These are phyloP conservation scores for Tetracladium marchalianum DNA, from an alignment of 495 filamentous ascomycete species.

Conservation along the genomic window DNA sequence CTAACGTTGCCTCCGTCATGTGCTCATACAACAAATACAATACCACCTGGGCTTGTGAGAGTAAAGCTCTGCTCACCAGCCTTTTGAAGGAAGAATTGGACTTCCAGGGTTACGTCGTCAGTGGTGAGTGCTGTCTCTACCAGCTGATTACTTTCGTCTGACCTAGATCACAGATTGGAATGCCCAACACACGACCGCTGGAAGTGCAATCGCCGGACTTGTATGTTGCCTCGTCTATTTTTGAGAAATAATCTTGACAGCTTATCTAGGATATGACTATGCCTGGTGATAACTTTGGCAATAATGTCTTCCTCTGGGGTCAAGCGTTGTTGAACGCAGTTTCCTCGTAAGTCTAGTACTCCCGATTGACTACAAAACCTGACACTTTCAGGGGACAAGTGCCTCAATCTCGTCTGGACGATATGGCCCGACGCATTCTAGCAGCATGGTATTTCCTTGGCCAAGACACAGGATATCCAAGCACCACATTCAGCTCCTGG, in stretches of 20 bases:
- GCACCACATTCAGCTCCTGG: constrained; percentile 77
- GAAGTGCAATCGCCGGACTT: constrained; percentile 35
- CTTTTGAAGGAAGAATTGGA: constrained; percentile 82
- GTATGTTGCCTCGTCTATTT: constrained; percentile 48
- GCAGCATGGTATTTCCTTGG: constrained; percentile 83
- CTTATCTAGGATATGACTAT: constrained; percentile 47
- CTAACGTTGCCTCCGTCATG: constrained; percentile 79
- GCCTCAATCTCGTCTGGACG: constrained; percentile 79
- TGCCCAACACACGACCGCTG: constrained; percentile 41
- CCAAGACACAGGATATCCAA: constrained; percentile 21
- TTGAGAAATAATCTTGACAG: constrained; percentile 38
- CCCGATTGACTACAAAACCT: neutral
- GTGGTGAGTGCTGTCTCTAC: constrained; percentile 1
- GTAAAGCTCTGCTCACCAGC: constrained; percentile 64
- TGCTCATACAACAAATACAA: constrained; percentile 86
- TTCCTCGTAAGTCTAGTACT: neutral
- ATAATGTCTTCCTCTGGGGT: constrained; percentile 62
- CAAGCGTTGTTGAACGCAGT: constrained; percentile 37
- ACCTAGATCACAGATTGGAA: constrained; percentile 35
- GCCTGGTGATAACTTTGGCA: constrained; percentile 42
- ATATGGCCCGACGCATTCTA: constrained; percentile 87
- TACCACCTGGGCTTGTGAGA: constrained; percentile 57
- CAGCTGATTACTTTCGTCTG: neutral
- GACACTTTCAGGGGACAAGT: constrained; percentile 71
- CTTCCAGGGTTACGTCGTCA: constrained; percentile 75